Evolutionary conservation across 2,329 filamentous ascomycete species (phyloP).

Genomic region (Ceratocystis lukuohia): DNA sequence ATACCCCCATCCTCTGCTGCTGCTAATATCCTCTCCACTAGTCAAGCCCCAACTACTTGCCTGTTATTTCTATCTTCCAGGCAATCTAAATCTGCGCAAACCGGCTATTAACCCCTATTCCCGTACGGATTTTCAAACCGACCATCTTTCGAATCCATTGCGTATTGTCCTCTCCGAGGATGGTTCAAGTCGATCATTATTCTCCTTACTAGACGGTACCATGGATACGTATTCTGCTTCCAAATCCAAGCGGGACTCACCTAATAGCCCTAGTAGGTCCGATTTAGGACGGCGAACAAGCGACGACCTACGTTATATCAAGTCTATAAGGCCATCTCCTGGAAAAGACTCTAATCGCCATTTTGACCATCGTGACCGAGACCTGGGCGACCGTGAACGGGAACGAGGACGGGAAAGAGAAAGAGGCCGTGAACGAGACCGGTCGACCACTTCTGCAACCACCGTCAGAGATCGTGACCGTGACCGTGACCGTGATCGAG

Average conservation of each 20-base stretch:
- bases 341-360: slow-evolving; percentile 8
- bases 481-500: slow-evolving; percentile 7
- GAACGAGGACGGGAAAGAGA: slow-evolving; percentile 12
- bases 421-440: neutral
- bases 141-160: neutral
- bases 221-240: slow-evolving; percentile 17
- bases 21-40: neutral
- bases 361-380: slow-evolving; percentile 12
- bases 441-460: neutral
- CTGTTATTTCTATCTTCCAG: neutral
- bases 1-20: neutral
- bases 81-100: slow-evolving; percentile 7
- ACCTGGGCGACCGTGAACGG: slow-evolving; percentile 14
- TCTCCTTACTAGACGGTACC: slow-evolving; percentile 12
- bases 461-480: neutral
- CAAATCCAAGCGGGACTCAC: slow-evolving; percentile 16
- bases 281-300: slow-evolving; percentile 7
- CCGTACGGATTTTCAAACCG: neutral
- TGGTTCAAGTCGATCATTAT: slow-evolving; percentile 13
- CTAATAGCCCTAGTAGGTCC: slow-evolving; percentile 8
- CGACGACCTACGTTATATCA: slow-evolving; percentile 3
- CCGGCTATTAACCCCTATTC: neutral
- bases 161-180: slow-evolving; percentile 15
- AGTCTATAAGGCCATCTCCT: neutral
- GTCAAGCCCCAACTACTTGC: neutral